These are phyloP conservation scores for Paecilomyces dactylethromorphus DNA, from an alignment of 2,329 filamentous ascomycete species.

Conservation along the genomic window DNA sequence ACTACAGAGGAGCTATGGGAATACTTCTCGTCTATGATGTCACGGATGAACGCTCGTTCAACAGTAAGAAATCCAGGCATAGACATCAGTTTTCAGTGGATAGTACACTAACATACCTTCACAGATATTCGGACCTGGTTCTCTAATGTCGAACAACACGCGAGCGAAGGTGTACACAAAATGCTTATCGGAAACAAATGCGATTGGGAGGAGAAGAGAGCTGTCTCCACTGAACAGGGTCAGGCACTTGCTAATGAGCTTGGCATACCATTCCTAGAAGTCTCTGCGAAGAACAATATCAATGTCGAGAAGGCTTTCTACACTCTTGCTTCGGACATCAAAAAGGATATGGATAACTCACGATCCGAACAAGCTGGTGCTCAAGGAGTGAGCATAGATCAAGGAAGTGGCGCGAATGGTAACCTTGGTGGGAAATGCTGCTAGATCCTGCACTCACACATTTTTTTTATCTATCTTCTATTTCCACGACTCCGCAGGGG, in stretches of 20 bases:
- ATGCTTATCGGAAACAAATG: constrained; percentile 99
- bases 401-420: constrained; percentile 45
- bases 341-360: constrained; percentile 93
- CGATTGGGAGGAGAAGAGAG: constrained; percentile 99
- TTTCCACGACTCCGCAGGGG: constrained; percentile 2
- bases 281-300: constrained; percentile 98
- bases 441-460: constrained; percentile 36
- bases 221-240: constrained; percentile 85
- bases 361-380: constrained; percentile 62
- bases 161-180: constrained; percentile 98
- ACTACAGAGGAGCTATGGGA: constrained; percentile 97
- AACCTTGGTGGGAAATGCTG: constrained; percentile 68
- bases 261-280: constrained; percentile 95
- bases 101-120: constrained; percentile 8
- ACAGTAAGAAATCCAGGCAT: constrained; percentile 59
- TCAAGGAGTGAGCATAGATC: constrained; percentile 63
- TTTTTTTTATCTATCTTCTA: constrained; percentile 9
- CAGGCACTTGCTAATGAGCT: constrained; percentile 92
- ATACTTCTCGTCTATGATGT: constrained; percentile 98
- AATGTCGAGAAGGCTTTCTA: constrained; percentile 99
- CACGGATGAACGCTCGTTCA: constrained; percentile 90
- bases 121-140: constrained; percentile 99
- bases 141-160: constrained; percentile 96
- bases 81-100: constrained; percentile 1
- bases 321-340: constrained; percentile 90